Evolutionary conservation across 108 stramenopile species (phyloP).

Genomic region (Phaeodactylum tricornutum): DNA sequence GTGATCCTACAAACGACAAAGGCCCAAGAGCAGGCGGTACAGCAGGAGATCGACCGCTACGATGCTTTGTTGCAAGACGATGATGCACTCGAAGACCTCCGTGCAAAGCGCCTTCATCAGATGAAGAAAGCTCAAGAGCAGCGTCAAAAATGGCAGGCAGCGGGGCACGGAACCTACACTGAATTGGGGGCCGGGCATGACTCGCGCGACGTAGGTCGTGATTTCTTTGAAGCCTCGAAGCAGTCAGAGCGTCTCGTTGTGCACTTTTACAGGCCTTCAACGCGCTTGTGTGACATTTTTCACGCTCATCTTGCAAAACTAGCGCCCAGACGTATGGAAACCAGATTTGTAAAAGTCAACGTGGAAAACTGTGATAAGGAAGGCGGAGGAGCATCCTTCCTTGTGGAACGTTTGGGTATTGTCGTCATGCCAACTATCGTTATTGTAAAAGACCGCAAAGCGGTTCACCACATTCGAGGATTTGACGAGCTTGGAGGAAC

Average conservation of each 20-base stretch:
- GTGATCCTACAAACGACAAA: slow-evolving; percentile 42
- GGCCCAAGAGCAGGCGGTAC: slow-evolving; percentile 49
- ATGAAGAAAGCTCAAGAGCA: slow-evolving; percentile 65
- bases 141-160: slow-evolving; percentile 45
- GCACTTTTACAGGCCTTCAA: slow-evolving; percentile 92
- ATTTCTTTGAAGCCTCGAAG: slow-evolving; percentile 92
- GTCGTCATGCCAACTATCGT: slow-evolving; percentile 95
- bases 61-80: slow-evolving; percentile 80
- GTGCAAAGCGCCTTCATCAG: slow-evolving; percentile 63
- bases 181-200: slow-evolving; percentile 63
- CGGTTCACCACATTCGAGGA: slow-evolving; percentile 87
- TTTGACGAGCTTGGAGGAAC: slow-evolving; percentile 97
- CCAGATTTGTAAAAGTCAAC: slow-evolving; percentile 92
- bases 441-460: slow-evolving; percentile 86
- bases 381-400: slow-evolving; percentile 64
- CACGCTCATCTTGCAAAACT: slow-evolving; percentile 81
- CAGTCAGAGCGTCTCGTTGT: slow-evolving; percentile 72
- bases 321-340: slow-evolving; percentile 87
- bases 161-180: slow-evolving; percentile 85
- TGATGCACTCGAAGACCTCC: slow-evolving; percentile 81
- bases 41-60: slow-evolving; percentile 56
- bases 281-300: slow-evolving; percentile 87
- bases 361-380: slow-evolving; percentile 87
- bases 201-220: slow-evolving; percentile 50
- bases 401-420: slow-evolving; percentile 90